phyloP scores from a whole-genome alignment of 331 rosid species.

The Phaseolus coccineus region DNA sequence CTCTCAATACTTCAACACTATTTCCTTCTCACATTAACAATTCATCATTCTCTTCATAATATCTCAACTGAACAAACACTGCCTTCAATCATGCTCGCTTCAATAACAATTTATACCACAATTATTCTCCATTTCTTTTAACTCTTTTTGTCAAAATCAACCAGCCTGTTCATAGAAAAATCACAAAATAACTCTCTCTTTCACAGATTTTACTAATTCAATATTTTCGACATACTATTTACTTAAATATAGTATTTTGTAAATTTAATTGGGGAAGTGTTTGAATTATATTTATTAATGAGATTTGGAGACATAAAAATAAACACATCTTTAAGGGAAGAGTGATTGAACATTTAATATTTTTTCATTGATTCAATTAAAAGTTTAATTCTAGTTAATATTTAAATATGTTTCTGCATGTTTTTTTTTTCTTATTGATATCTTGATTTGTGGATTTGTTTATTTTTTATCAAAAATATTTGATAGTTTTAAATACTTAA shows the following conservation, averaged over 20 bases:
- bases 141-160: background rate
- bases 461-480: too few relatives aligned
- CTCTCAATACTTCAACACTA: background rate
- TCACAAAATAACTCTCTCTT: background rate
- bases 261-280: too few relatives aligned
- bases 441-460: too few relatives aligned
- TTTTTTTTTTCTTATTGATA: too few relatives aligned
- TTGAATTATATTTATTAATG: too few relatives aligned
- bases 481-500: too few relatives aligned
- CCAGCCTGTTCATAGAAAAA: background rate
- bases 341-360: too few relatives aligned
- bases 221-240: background rate
- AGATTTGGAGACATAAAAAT: too few relatives aligned
- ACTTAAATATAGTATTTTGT: background rate
- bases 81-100: conserved; percentile 11
- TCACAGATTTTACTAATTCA: background rate
- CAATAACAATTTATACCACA: background rate
- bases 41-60: background rate
- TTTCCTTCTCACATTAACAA: conserved; percentile 21
- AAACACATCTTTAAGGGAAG: too few relatives aligned
- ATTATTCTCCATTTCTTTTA: background rate
- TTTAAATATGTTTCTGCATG: too few relatives aligned
- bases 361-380: too few relatives aligned
- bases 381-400: too few relatives aligned
- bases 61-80: background rate